Evolutionary conservation across 2,329 filamentous ascomycete genomes (phyloP).

Genomic region (Stachybotrys chlorohalonatus): DNA sequence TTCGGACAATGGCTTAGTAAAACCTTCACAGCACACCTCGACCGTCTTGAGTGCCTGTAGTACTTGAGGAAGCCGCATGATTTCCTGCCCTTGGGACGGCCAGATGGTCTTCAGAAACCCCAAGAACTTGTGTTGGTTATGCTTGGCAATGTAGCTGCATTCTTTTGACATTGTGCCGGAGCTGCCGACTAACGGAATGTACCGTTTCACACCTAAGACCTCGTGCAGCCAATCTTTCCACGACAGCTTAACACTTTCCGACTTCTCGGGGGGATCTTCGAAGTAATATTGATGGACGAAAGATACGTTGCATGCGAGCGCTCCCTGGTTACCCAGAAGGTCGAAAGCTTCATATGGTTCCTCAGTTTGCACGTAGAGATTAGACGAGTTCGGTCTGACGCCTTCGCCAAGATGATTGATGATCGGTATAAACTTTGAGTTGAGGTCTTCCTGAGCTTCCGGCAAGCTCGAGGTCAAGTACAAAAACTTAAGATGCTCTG

Average conservation of each 20-base stretch:
- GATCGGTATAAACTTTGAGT: neutral
- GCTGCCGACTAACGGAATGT: neutral
- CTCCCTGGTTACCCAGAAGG: slow-evolving; percentile 1
- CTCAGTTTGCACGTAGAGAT: neutral
- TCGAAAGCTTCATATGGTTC: slow-evolving; percentile 3
- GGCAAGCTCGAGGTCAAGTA: neutral
- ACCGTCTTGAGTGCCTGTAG: neutral
- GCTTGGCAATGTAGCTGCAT: slow-evolving; percentile 6
- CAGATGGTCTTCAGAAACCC: slow-evolving; percentile 5
- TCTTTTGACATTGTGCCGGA: neutral
- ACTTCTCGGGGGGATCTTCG: slow-evolving; percentile 1
- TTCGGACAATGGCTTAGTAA: neutral
- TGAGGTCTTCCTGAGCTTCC: neutral
- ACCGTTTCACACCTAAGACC: slow-evolving; percentile 2
- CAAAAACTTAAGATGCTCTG: neutral
- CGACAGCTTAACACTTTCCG: neutral
- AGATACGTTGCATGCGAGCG: neutral
- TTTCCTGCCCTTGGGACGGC: slow-evolving; percentile 5
- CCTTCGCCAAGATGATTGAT: neutral
- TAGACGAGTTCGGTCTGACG: neutral
- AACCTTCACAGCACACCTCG: neutral
- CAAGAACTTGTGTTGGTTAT: slow-evolving; percentile 3
- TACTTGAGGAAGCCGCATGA: neutral
- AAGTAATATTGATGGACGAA: slow-evolving; percentile 7
- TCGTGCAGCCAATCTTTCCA: slow-evolving; percentile 10